Evolutionary conservation across 257 asterid genomes (phyloP).

Genomic region (Rehmannia glutinosa): DNA sequence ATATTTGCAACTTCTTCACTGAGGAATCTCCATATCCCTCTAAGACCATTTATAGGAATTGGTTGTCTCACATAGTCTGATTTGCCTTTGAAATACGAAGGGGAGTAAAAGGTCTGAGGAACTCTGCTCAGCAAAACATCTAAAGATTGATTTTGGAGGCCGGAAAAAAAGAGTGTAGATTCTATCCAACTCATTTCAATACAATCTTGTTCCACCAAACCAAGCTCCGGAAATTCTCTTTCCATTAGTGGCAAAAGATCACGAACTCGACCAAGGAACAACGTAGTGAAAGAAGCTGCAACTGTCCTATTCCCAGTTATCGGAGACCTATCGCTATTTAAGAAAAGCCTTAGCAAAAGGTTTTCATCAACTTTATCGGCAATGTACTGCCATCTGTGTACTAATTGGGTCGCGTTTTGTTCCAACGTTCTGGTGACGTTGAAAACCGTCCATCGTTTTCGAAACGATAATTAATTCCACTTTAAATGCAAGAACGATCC

Average conservation of each 20-base stretch:
- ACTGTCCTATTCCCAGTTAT: not conserved
- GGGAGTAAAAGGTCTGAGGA: not conserved
- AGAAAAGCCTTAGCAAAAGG: not conserved
- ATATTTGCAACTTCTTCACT: not conserved
- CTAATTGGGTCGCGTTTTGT: not conserved
- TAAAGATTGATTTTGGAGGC: not conserved
- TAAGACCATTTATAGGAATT: not conserved
- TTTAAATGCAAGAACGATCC: slow-evolving; percentile 6
- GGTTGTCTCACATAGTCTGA: slow-evolving; percentile 14
- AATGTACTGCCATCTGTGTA: not conserved
- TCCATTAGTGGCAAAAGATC: not conserved
- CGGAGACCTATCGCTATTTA: not conserved
- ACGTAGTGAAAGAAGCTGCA: not conserved
- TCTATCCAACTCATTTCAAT: slow-evolving; percentile 15
- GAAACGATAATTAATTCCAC: not conserved
- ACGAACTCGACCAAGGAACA: not conserved
- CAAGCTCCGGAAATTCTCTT: slow-evolving; percentile 1
- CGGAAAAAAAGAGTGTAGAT: not conserved
- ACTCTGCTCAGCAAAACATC: not conserved
- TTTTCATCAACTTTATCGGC: not conserved
- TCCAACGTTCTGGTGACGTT: not conserved
- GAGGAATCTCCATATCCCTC: not conserved
- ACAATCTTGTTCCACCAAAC: not conserved
- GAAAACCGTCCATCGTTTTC: not conserved
- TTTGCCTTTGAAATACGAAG: not conserved